Percentiles rank a stretch among this genome's conserved stretches.
These are phyloP conservation scores for Botrytis fabae DNA, from an alignment of 2,329 filamentous ascomycete species.

Conservation along the genomic window DNA sequence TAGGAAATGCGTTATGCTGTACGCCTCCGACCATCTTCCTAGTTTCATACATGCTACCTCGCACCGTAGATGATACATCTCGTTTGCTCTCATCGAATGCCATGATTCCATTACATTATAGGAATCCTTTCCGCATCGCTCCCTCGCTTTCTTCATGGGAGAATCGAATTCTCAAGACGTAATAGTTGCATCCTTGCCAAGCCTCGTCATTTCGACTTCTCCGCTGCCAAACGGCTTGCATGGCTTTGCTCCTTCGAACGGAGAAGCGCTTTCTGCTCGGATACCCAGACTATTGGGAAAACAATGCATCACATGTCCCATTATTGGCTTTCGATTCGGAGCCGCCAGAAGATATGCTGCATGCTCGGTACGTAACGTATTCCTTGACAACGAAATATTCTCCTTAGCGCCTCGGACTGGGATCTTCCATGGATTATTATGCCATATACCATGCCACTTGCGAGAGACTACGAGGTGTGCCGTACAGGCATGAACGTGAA, in stretches of 20 bases:
- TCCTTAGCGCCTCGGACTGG: not conserved
- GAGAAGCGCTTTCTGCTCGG: not conserved
- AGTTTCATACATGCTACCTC: not conserved
- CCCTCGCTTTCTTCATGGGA: not conserved
- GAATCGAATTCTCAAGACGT: slow-evolving; percentile 17
- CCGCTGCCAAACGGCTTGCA: slow-evolving; percentile 13
- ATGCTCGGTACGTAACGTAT: not conserved
- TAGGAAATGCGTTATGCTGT: not conserved
- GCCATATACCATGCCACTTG: not conserved
- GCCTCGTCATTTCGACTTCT: slow-evolving; percentile 13
- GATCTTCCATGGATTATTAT: not conserved
- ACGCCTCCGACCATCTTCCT: not conserved
- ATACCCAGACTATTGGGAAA: not conserved
- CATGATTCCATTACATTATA: slow-evolving; percentile 20
- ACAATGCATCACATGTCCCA: not conserved
- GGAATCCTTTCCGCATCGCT: not conserved
- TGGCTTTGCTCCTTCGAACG: not conserved
- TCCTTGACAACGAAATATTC: slow-evolving; percentile 20
- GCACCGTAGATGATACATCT: not conserved
- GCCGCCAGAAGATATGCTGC: not conserved
- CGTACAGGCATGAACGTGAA: too few relatives aligned
- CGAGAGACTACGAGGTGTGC: not conserved
- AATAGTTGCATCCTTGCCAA: slow-evolving; percentile 21
- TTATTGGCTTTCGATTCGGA: not conserved
- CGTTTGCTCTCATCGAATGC: slow-evolving; percentile 17